phyloP scores from a whole-genome alignment of 2,329 filamentous ascomycete genomes.

The Stemphylium beticola region DNA sequence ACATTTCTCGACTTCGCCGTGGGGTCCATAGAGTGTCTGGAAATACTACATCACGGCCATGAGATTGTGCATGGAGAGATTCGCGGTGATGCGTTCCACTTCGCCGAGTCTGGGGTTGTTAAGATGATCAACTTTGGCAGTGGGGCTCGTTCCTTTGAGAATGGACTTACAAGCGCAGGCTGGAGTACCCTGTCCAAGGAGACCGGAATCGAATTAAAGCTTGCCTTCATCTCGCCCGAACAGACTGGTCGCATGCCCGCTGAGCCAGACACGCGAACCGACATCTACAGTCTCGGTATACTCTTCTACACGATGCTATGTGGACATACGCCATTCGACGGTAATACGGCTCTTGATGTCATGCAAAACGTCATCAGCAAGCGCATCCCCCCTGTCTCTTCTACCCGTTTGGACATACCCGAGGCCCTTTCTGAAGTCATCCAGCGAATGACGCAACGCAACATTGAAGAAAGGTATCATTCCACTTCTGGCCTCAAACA shows the following conservation, averaged over 20 bases:
- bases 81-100: constrained; percentile 89
- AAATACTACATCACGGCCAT: constrained; percentile 88
- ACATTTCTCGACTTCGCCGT: constrained; percentile 90
- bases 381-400: constrained; percentile 77
- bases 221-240: constrained; percentile 91
- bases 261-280: constrained; percentile 84
- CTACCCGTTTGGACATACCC: constrained; percentile 80
- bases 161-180: constrained; percentile 81
- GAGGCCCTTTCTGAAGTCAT: constrained; percentile 83
- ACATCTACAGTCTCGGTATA: constrained; percentile 91
- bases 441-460: constrained; percentile 90
- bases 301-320: constrained; percentile 79
- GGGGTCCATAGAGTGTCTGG: constrained; percentile 82
- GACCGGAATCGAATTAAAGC: constrained; percentile 83
- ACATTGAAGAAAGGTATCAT: constrained; percentile 85
- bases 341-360: constrained; percentile 81
- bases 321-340: constrained; percentile 80
- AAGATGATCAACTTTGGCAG: constrained; percentile 76
- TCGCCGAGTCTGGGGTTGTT: constrained; percentile 75
- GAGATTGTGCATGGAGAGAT: constrained; percentile 91
- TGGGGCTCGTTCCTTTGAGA: constrained; percentile 85
- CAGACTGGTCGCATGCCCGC: constrained; percentile 92
- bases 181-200: constrained; percentile 86
- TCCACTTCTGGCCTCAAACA: constrained; percentile 85
- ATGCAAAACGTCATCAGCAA: constrained; percentile 87